These are phyloP conservation scores for Rhytidhysteron rufulum DNA, from an alignment of 2,329 filamentous ascomycete species.

Conservation along the genomic window DNA sequence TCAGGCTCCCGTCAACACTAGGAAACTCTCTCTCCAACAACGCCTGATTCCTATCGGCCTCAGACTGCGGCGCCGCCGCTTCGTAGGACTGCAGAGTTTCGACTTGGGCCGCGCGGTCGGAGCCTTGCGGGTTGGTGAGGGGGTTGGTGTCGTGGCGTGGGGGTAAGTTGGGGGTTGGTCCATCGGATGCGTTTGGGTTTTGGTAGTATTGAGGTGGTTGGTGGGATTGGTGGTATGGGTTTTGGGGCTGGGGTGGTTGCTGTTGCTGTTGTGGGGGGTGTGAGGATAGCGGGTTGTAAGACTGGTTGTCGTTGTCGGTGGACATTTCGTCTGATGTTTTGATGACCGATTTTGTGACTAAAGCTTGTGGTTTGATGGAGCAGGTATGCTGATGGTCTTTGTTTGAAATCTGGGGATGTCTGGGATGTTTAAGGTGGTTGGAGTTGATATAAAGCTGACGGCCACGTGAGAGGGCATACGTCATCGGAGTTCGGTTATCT, in stretches of 20 bases:
- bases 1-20: slow-evolving; percentile 40
- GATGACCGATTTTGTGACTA: not conserved
- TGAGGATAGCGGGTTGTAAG: not conserved
- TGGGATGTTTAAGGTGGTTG: no score
- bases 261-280: not conserved
- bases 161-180: no score
- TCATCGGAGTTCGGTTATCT: not conserved
- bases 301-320: not conserved
- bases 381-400: no score
- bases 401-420: no score
- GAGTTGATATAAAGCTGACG: no score
- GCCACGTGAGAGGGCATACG: no score
- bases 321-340: not conserved
- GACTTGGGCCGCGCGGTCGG: slow-evolving; percentile 41
- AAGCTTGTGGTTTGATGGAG: not conserved
- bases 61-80: slow-evolving; percentile 24
- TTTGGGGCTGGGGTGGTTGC: not conserved
- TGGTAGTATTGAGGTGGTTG: no score
- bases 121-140: slow-evolving; percentile 37
- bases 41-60: slow-evolving; percentile 41
- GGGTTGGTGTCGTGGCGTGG: slow-evolving; percentile 26
- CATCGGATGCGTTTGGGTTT: no score
- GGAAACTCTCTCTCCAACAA: slow-evolving; percentile 42
- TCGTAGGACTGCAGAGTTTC: slow-evolving; percentile 41
- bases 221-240: not conserved